phyloP scores from a whole-genome alignment of 2,329 filamentous ascomycete genomes.

The Torrubiellomyces zombiae region DNA sequence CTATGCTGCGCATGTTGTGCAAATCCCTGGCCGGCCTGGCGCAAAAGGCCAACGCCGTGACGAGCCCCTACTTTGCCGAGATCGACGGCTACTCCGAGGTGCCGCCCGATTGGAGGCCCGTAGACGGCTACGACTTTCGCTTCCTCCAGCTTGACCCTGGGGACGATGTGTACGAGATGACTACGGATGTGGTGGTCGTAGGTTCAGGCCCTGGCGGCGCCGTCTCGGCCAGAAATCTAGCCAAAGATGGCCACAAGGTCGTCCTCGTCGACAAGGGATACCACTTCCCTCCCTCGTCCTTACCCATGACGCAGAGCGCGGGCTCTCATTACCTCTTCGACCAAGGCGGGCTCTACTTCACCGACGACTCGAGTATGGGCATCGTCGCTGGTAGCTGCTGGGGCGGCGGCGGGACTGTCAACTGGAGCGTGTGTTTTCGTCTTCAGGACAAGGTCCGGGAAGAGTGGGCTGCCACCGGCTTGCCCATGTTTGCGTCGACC shows the following conservation, averaged over 20 bases:
- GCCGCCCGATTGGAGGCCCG: conserved; percentile 32
- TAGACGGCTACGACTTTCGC: conserved; percentile 34
- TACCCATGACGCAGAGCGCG: conserved; percentile 54
- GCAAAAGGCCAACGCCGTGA: conserved; percentile 37
- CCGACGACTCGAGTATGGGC: conserved; percentile 39
- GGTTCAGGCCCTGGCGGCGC: conserved; percentile 78
- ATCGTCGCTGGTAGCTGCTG: conserved; percentile 56
- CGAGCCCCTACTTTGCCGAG: conserved; percentile 34
- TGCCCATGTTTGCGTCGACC: conserved; percentile 56
- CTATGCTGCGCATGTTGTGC: conserved; percentile 35
- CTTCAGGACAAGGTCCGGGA: conserved; percentile 61
- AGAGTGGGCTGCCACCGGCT: conserved; percentile 58
- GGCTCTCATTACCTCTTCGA: conserved; percentile 52
- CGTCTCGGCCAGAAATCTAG: conserved; percentile 64
- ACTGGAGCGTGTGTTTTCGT: conserved; percentile 55
- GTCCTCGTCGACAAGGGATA: conserved; percentile 73
- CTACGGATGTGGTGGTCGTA: conserved; percentile 71
- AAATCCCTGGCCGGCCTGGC: conserved; percentile 38
- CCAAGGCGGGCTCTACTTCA: conserved; percentile 39
- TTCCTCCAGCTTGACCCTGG: conserved; percentile 40
- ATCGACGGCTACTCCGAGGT: conserved; percentile 41
- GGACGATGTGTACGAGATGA: conserved; percentile 37
- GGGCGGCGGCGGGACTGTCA: conserved; percentile 77
- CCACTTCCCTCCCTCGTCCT: conserved; percentile 52
- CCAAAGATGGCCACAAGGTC: conserved; percentile 59